These are phyloP conservation scores for Penicillium sp. DNA, from an alignment of 2,329 filamentous ascomycete genomes.

Conservation along the genomic window DNA sequence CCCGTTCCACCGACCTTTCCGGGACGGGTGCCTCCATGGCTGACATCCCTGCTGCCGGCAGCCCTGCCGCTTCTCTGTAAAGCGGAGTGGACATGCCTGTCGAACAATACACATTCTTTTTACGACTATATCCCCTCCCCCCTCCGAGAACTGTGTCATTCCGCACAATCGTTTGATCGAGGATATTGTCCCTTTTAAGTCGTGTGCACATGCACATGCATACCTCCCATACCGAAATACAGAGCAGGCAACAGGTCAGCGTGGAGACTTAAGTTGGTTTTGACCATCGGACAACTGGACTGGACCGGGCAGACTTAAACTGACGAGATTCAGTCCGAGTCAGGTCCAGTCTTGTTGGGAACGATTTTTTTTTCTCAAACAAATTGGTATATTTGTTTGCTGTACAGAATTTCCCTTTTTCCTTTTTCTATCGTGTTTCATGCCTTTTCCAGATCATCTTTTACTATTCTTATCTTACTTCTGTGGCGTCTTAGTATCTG, in stretches of 20 bases:
- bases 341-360: not conserved
- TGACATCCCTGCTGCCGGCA: constrained; percentile 42
- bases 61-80: constrained; percentile 33
- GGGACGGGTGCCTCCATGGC: constrained; percentile 70
- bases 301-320: not conserved
- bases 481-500: constrained; percentile 30
- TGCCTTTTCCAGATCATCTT: not conserved
- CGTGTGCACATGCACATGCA: not conserved
- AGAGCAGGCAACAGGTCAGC: not conserved
- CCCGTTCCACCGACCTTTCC: constrained; percentile 72
- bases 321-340: not conserved
- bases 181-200: not conserved
- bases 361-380: constrained; percentile 19
- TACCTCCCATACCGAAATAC: constrained; percentile 2
- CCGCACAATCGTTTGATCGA: constrained; percentile 29
- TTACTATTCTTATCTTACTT: constrained; percentile 26
- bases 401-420: constrained; percentile 32
- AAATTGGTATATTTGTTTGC: constrained; percentile 32
- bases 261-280: constrained; percentile 7
- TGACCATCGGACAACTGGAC: not conserved
- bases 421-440: constrained; percentile 3
- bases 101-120: constrained; percentile 16
- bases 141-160: constrained; percentile 9
- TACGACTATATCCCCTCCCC: not conserved
- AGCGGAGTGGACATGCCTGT: constrained; percentile 15